phyloP scores from a whole-genome alignment of 1,284 basidiomycete species.

The Coniophora puteana region DNA sequence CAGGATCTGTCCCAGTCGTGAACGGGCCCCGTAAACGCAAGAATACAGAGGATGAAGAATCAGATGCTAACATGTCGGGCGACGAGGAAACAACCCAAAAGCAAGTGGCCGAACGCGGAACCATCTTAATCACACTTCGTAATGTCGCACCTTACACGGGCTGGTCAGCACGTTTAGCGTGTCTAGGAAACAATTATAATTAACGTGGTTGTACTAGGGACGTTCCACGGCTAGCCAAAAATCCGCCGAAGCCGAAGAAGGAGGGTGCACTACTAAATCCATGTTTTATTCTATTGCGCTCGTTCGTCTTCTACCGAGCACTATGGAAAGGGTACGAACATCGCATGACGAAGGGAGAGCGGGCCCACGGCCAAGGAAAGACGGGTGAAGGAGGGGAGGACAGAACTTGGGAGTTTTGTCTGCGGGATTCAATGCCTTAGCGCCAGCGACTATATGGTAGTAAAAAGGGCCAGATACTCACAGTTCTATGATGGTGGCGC shows the following conservation, averaged over 20 bases:
- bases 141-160: slow-evolving; percentile 87
- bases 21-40: slow-evolving; percentile 42
- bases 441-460: background rate
- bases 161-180: slow-evolving; percentile 52
- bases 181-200: slow-evolving; percentile 9
- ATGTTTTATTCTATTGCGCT: slow-evolving; percentile 71
- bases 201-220: slow-evolving; percentile 48
- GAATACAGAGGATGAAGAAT: slow-evolving; percentile 37
- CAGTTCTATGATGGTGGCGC: slow-evolving; percentile 17
- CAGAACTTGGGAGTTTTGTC: slow-evolving; percentile 75
- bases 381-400: slow-evolving; percentile 74
- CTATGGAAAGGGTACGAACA: slow-evolving; percentile 87
- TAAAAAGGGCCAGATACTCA: background rate
- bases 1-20: slow-evolving; percentile 51
- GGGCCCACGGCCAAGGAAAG: slow-evolving; percentile 59
- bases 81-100: slow-evolving; percentile 25
- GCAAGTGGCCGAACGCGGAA: slow-evolving; percentile 40
- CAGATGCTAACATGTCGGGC: slow-evolving; percentile 32
- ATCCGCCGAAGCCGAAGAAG: slow-evolving; percentile 48
- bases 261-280: slow-evolving; percentile 53
- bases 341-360: slow-evolving; percentile 85
- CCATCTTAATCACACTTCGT: slow-evolving; percentile 85
- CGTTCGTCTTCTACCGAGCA: slow-evolving; percentile 76
- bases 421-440: slow-evolving; percentile 28
- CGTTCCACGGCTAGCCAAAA: slow-evolving; percentile 77